A percentile compares a stretch with the other conserved stretches of the same genome.
Conservation (phyloP, 495 filamentous ascomycete genomes). For the Penicillium coprophilum region DNA sequence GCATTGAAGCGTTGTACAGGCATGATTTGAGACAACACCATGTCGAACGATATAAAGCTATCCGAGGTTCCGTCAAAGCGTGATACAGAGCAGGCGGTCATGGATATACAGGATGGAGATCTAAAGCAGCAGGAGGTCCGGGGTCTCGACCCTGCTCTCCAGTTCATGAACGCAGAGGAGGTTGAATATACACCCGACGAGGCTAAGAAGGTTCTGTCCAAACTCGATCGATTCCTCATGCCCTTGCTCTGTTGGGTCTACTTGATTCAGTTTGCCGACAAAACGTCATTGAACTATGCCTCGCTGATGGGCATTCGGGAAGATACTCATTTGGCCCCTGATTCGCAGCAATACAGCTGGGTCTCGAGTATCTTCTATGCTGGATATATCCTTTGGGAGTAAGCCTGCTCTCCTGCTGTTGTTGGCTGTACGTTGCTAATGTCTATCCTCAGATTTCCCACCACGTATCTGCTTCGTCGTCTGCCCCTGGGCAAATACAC, state of each 20-base stretch:
- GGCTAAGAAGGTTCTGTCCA: constrained; percentile 26
- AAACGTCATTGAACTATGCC: constrained; percentile 49
- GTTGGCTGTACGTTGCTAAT: background rate
- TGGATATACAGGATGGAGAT: constrained; percentile 8
- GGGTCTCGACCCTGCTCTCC: constrained; percentile 15
- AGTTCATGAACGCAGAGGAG: constrained; percentile 16
- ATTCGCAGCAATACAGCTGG: constrained; percentile 43
- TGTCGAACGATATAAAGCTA: constrained; percentile 8
- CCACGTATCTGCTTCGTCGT: constrained; percentile 43
- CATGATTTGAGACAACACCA: constrained; percentile 7
- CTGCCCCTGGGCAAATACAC: constrained; percentile 47
- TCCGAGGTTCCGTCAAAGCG: constrained; percentile 10
- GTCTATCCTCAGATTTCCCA: constrained; percentile 37
- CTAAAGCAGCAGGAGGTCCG: constrained; percentile 5
- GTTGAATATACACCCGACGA: constrained; percentile 15
- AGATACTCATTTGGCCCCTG: constrained; percentile 19
- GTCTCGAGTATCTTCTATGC: constrained; percentile 41
- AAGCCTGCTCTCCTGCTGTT: background rate
- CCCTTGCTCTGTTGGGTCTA: constrained; percentile 31
- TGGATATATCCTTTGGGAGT: constrained; percentile 29
- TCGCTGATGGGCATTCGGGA: constrained; percentile 37
- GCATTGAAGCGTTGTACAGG: background rate
- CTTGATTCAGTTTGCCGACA: constrained; percentile 46
- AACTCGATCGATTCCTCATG: constrained; percentile 48
- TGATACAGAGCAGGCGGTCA: constrained; percentile 11